A percentile compares a stretch with the other conserved stretches of the same genome.
Conservation (phyloP, 1,284 basidiomycete species). For the Ceratobasidium sp. region DNA sequence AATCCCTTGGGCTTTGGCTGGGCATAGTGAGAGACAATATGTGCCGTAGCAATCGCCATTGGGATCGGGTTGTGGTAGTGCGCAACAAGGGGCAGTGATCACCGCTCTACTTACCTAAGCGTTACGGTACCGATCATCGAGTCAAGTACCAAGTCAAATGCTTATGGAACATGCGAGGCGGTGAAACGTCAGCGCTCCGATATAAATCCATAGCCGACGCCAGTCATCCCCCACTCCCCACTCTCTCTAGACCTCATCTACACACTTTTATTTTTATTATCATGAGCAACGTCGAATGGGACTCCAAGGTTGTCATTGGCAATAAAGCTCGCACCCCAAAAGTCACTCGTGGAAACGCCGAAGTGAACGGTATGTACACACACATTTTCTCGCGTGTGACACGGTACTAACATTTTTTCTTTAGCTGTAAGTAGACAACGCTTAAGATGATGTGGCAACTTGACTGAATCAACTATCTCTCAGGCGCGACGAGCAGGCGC, state of each 20-base stretch:
- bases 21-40: slow-evolving; percentile 17
- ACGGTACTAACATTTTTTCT: slow-evolving; percentile 39
- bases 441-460: neutral
- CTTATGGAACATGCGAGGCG: slow-evolving; percentile 13
- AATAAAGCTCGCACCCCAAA: slow-evolving; percentile 70
- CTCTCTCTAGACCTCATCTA: neutral
- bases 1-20: slow-evolving; percentile 12
- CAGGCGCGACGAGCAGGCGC: slow-evolving; percentile 75
- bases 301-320: slow-evolving; percentile 78
- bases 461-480: neutral
- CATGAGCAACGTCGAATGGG: slow-evolving; percentile 60
- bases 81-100: neutral
- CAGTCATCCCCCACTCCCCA: neutral
- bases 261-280: slow-evolving; percentile 22
- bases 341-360: slow-evolving; percentile 70
- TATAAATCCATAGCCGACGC: slow-evolving; percentile 16
- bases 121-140: neutral
- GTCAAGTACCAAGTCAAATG: slow-evolving; percentile 14
- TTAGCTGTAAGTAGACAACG: slow-evolving; percentile 58
- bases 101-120: neutral
- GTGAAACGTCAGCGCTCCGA: slow-evolving; percentile 30
- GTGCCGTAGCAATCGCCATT: slow-evolving; percentile 5
- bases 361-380: slow-evolving; percentile 69
- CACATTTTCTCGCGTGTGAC: slow-evolving; percentile 20
- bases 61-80: neutral